A percentile compares a stretch with the other conserved stretches of the same genome.
Evolutionary conservation across 116 monocot species (phyloP).

Genomic region (Dioscorea cayenensis): DNA sequence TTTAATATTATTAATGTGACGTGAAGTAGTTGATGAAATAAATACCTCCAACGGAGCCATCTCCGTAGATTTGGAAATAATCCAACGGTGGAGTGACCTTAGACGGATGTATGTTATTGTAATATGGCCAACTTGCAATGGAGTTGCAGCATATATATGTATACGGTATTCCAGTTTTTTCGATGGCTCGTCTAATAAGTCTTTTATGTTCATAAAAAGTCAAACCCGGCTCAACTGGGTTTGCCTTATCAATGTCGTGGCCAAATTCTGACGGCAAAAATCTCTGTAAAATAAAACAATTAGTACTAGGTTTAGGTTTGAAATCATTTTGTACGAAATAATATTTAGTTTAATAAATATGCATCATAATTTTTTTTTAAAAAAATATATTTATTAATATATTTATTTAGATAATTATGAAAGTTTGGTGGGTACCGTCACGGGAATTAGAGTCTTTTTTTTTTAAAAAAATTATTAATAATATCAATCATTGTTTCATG

Average conservation of each 20-base stretch:
- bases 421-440: too few species aligned
- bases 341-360: background rate
- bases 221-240: constrained; percentile 42
- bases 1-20: too few species aligned
- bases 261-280: constrained; percentile 70
- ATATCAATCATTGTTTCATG: too few species aligned
- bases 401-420: too few species aligned
- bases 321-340: background rate
- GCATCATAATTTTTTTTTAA: too few species aligned
- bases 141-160: constrained; percentile 59
- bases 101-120: constrained; percentile 33
- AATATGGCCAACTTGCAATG: constrained; percentile 46
- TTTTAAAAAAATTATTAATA: too few species aligned
- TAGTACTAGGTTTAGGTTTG: too few species aligned
- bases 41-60: constrained; percentile 26
- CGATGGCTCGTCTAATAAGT: constrained; percentile 33
- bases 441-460: too few species aligned
- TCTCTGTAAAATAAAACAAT: constrained; percentile 16
- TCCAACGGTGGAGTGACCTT: constrained; percentile 31
- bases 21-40: too few species aligned
- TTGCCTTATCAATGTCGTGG: constrained; percentile 44
- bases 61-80: constrained; percentile 37
- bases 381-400: too few species aligned
- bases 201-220: constrained; percentile 33
- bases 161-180: constrained; percentile 42